Base-by-base conservation (phyloP, 257 asterid genomes). In the Nicotiana tomentosiformis region DNA sequence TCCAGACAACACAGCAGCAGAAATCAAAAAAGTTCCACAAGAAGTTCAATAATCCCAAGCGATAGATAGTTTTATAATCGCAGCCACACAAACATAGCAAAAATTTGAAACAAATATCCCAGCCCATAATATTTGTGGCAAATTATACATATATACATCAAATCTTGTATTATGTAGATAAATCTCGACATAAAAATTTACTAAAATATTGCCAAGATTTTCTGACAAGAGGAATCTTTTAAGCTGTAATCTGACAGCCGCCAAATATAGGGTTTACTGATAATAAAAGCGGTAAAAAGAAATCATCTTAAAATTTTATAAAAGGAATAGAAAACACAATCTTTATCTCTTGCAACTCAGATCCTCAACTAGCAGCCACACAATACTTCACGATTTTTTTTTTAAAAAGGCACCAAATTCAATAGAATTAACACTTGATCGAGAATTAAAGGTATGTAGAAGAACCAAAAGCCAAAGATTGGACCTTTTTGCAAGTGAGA, bases 401-500 rank as follows among this genome's bases (percentile, higher is more conserved):
- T 32, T 7, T 32, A 72, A 9, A 46, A 5, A 10, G 58, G 23
- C 58, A 29, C 15, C 53, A 77, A 66, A 76, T 77, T 82, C 80
- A 16, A 46, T n/a, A 72, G 26, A 72, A 20, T 37, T 17, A 43
- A 17, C 53, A 35, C 29, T 67, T 43, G 77, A 67, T 67, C 16
- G 30, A 67, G 0, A 67, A 67, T 67, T 18, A 51, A 6, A 3
- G n/a, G 0, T 51, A 64, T 56, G 57, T 20, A 10, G 5, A 53
- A 81, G 33, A 14, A 56, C 11, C 3, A 35, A 18, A 58, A 10
- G 9, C 49, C 49, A 39, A 72, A 3, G 7, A 9, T 77, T 1
- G 16, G 6, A 91, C 93, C 93, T 90, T 91, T 80, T 90, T 91
- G 89, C 96, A 92, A 68, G 96, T 90, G 43, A 90, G 87, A 56